Percentiles rank a stretch among this genome's conserved stretches.
Conservation (phyloP, 352 stramenopile species). For the Pythium rishiriense region DNA sequence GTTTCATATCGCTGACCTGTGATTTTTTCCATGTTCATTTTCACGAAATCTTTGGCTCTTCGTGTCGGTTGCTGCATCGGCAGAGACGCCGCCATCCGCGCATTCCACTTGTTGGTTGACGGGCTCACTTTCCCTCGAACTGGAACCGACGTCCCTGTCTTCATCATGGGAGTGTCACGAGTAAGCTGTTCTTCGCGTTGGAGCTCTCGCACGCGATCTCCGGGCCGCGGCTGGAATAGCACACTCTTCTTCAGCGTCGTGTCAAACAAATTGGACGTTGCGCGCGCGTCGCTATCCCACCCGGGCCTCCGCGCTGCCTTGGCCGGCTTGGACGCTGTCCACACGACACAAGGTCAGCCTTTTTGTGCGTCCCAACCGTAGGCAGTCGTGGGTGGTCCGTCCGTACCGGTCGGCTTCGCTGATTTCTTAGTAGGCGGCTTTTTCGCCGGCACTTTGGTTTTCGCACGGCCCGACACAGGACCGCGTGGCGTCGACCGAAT, state of each 20-base stretch:
- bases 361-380: too few species aligned
- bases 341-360: too few species aligned
- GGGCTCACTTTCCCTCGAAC: neutral
- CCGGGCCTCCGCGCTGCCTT: slow-evolving; percentile 31
- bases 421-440: too few species aligned
- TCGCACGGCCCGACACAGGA: too few species aligned
- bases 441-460: too few species aligned
- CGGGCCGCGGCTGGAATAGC: slow-evolving; percentile 49
- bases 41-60: slow-evolving; percentile 53
- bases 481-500: too few species aligned
- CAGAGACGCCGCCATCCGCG: slow-evolving; percentile 7
- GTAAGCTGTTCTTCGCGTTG: slow-evolving; percentile 18
- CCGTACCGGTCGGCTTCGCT: too few species aligned
- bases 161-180: neutral
- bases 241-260: slow-evolving; percentile 47
- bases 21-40: slow-evolving; percentile 55
- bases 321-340: neutral
- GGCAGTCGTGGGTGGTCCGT: too few species aligned
- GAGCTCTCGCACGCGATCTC: slow-evolving; percentile 39
- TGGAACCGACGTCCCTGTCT: neutral
- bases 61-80: slow-evolving; percentile 25
- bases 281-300: slow-evolving; percentile 47
- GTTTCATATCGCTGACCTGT: slow-evolving; percentile 34
- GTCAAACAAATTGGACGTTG: slow-evolving; percentile 43
- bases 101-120: slow-evolving; percentile 14